These are phyloP conservation scores for Xanthoparmelia taractica DNA, from an alignment of 495 filamentous ascomycete genomes.

Conservation along the genomic window DNA sequence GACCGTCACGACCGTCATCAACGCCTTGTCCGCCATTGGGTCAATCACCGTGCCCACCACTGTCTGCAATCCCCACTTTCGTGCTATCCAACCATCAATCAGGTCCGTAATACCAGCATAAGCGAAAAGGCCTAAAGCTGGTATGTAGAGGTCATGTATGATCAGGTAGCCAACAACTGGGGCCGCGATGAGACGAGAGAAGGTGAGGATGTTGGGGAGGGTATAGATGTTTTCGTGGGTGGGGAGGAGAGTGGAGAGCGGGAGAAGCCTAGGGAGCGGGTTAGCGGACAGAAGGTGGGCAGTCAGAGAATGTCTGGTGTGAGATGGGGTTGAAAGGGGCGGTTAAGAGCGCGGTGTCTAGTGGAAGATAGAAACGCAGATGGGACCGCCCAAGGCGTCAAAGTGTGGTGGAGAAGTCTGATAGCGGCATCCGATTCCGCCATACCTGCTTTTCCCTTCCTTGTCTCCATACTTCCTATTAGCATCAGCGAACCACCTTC, in stretches of 20 bases:
- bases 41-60: slow-evolving; percentile 96
- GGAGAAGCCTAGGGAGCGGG: slow-evolving; percentile 4
- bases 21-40: slow-evolving; percentile 89
- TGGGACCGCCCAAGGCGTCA: not conserved
- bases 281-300: not conserved
- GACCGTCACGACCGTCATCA: slow-evolving; percentile 88
- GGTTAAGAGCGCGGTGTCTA: not conserved
- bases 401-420: not conserved
- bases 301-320: not conserved
- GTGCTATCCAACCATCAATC: slow-evolving; percentile 86
- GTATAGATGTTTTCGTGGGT: slow-evolving; percentile 91
- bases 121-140: slow-evolving; percentile 75
- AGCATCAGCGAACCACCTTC: slow-evolving; percentile 3
- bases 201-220: slow-evolving; percentile 83
- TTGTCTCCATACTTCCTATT: not conserved
- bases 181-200: slow-evolving; percentile 74
- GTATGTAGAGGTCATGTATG: slow-evolving; percentile 67
- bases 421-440: not conserved
- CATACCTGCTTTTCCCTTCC: not conserved
- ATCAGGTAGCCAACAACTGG: slow-evolving; percentile 86
- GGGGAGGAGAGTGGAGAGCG: slow-evolving; percentile 45
- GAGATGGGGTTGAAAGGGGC: not conserved
- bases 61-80: slow-evolving; percentile 77
- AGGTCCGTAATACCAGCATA: slow-evolving; percentile 90
- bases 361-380: not conserved